Percentiles rank a stretch among this genome's conserved stretches.
Conservation (phyloP, 73 alveolate genomes). For the Tetrahymena elliotti region DNA sequence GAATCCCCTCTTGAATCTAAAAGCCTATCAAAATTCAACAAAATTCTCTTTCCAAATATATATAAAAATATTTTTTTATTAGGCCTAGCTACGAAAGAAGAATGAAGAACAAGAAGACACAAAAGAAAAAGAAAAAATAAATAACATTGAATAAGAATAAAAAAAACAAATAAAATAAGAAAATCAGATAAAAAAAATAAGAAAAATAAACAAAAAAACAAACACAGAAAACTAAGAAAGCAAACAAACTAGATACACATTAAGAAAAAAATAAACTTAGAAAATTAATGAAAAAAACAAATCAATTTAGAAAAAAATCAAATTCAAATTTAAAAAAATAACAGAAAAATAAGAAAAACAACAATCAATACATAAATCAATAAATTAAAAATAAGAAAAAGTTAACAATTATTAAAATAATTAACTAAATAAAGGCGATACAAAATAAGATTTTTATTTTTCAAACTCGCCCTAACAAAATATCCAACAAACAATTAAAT, state of each 20-base stretch:
- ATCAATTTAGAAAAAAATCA: background rate
- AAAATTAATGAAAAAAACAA: background rate
- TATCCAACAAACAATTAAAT: too few relatives aligned
- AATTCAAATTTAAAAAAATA: too few relatives aligned
- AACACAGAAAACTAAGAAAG: too few relatives aligned
- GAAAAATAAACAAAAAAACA: background rate
- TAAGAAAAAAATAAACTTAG: too few relatives aligned
- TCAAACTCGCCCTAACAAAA: too few relatives aligned
- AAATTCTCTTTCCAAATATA: background rate
- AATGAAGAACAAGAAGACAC: background rate
- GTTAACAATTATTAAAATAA: too few relatives aligned
- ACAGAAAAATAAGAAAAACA: background rate
- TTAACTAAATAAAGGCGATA: too few relatives aligned
- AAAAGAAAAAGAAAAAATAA: background rate
- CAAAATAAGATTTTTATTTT: too few relatives aligned
- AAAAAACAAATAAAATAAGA: too few relatives aligned
- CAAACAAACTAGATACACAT: too few relatives aligned
- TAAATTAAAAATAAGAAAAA: background rate
- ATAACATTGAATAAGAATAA: background rate
- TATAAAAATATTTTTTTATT: background rate
- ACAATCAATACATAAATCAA: too few relatives aligned
- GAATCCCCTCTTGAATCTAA: constrained; percentile 1
- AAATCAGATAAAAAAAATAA: background rate
- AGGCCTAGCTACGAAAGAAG: background rate
- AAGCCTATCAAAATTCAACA: background rate